A percentile compares a stretch with the other conserved stretches of the same genome.
These are phyloP conservation scores for Heritiera fomes DNA, from an alignment of 345 rosid genomes.

Conservation along the genomic window DNA sequence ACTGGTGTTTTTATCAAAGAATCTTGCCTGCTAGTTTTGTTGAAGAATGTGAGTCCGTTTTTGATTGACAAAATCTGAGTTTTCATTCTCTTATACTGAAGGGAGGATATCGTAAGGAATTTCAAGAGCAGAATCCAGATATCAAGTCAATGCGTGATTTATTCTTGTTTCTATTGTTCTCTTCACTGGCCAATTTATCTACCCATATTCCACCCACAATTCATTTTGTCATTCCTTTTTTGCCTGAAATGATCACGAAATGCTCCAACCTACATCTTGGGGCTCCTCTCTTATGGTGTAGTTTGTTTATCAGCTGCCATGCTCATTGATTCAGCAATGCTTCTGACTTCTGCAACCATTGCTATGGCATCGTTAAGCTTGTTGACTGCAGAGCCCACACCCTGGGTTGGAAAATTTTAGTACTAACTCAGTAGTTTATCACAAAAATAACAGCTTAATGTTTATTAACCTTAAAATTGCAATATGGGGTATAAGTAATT, in stretches of 20 bases:
- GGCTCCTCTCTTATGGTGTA: conserved; percentile 17
- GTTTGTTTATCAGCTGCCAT: conserved; percentile 15
- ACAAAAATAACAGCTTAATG: background rate
- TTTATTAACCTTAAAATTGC: background rate
- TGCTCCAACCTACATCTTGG: conserved; percentile 20
- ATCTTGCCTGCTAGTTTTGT: background rate
- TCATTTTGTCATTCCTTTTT: background rate
- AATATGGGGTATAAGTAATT: background rate
- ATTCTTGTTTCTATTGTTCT: background rate
- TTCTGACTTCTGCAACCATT: conserved; percentile 65
- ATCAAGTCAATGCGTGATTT: conserved; percentile 78
- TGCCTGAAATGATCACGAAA: background rate
- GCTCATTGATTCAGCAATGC: conserved; percentile 46
- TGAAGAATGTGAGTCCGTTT: background rate
- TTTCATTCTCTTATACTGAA: conserved; percentile 29
- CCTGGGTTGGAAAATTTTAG: conserved; percentile 32
- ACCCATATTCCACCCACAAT: background rate
- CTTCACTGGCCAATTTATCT: background rate
- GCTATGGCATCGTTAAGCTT: conserved; percentile 60
- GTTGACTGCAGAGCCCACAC: conserved; percentile 62
- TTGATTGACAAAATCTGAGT: background rate
- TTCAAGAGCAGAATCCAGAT: conserved; percentile 80
- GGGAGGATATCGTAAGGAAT: conserved; percentile 88
- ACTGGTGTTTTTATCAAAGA: background rate
- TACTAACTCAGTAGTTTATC: background rate